Percentiles rank a stretch among this genome's conserved stretches.
These are phyloP conservation scores for Samsoniella hepiali DNA, from an alignment of 2,329 filamentous ascomycete species.

Conservation along the genomic window DNA sequence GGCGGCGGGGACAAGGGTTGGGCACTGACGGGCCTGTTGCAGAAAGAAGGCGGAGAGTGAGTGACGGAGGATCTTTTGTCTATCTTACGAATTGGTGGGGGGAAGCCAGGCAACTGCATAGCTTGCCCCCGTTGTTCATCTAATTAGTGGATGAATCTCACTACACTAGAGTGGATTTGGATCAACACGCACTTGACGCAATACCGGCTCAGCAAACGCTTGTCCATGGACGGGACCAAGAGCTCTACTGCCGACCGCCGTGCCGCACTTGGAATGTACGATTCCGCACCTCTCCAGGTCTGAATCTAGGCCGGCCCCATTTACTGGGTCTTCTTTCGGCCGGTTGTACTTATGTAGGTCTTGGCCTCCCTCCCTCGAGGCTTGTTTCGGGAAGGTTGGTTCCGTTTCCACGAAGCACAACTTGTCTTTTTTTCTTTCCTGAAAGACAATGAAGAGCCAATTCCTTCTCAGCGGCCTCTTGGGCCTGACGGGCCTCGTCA, in stretches of 20 bases:
- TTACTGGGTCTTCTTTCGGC: not conserved
- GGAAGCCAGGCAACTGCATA: not conserved
- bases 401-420: not conserved
- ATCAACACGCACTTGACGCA: not conserved
- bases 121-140: not conserved
- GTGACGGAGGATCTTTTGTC: not conserved
- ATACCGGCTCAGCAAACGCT: not conserved
- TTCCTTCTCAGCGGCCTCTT: slow-evolving; percentile 5
- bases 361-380: not conserved
- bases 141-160: not conserved
- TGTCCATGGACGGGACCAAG: not conserved
- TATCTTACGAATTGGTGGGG: slow-evolving; percentile 2
- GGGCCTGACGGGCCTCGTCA: slow-evolving; percentile 8
- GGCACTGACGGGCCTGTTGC: not conserved
- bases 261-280: not conserved
- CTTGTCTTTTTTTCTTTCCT: not conserved
- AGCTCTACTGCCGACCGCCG: not conserved
- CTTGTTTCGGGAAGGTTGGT: not conserved
- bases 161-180: slow-evolving; percentile 1
- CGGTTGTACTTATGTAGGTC: not conserved
- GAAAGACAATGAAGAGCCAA: slow-evolving; percentile 14
- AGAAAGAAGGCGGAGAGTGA: not conserved
- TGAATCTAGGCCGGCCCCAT: not conserved
- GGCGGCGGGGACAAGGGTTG: not conserved
- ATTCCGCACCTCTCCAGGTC: not conserved